Evolutionary conservation across 2,329 filamentous ascomycete species (phyloP).

Genomic region (Dactylellina sp.): DNA sequence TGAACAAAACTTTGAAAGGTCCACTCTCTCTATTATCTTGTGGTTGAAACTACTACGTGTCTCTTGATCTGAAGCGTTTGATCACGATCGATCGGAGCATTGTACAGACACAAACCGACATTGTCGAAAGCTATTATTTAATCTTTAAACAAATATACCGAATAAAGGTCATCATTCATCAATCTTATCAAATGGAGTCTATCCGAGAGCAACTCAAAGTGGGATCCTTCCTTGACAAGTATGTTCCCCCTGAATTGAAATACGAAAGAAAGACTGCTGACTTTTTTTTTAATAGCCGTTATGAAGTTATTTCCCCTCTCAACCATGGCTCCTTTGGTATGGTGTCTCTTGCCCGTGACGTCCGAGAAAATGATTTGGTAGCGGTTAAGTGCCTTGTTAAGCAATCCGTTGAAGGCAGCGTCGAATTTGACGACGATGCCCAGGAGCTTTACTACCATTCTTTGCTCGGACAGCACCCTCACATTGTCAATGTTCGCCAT

Average conservation of each 20-base stretch:
- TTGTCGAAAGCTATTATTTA: conserved; percentile 52
- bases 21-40: conserved; percentile 33
- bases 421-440: conserved; percentile 76
- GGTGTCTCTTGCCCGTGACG: conserved; percentile 92
- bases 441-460: conserved; percentile 77
- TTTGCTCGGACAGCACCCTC: conserved; percentile 81
- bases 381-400: conserved; percentile 98
- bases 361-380: conserved; percentile 79
- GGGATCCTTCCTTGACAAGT: conserved; percentile 81
- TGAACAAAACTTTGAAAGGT: conserved; percentile 51
- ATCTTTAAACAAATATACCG: conserved; percentile 34
- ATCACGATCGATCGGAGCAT: conserved; percentile 57
- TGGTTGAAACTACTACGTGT: conserved; percentile 52
- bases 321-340: conserved; percentile 99
- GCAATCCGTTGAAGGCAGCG: conserved; percentile 72
- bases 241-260: too few species aligned
- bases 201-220: conserved; percentile 83
- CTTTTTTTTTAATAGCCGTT: conserved; percentile 68
- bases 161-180: conserved; percentile 32
- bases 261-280: too few species aligned
- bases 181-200: conserved; percentile 76
- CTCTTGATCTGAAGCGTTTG: conserved; percentile 57
- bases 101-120: conserved; percentile 32
- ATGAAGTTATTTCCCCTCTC: conserved; percentile 89
- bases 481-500: conserved; percentile 92